Conservation (phyloP, 768 basidiomycete genomes). For the Boletales sp. region DNA sequence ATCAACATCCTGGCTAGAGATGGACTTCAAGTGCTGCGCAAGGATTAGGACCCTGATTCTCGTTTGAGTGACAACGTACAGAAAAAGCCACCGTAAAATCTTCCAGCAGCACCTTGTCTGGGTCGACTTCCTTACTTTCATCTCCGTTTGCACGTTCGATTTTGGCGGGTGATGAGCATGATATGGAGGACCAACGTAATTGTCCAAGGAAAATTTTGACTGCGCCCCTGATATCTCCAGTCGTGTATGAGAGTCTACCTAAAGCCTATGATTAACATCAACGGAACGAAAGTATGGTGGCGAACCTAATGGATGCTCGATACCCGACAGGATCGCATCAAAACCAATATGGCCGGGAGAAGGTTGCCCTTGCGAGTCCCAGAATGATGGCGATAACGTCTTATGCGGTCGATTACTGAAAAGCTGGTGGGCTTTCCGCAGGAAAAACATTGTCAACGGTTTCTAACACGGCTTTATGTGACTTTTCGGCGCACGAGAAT, state of each 20-base stretch:
- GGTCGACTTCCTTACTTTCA: conserved; percentile 32
- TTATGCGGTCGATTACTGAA: conserved; percentile 52
- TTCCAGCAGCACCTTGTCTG: conserved; percentile 73
- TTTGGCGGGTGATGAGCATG: conserved; percentile 15
- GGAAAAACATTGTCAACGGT: conserved; percentile 80
- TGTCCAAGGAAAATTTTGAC: conserved; percentile 75
- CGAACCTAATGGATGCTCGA: conserved; percentile 77
- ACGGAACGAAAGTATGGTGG: conserved; percentile 2
- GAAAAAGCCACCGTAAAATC: conserved; percentile 87
- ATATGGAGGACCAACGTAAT: conserved; percentile 45
- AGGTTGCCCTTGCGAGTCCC: conserved; percentile 62
- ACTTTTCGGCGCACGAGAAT: conserved; percentile 3
- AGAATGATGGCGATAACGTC: conserved; percentile 74
- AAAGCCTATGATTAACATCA: conserved; percentile 4
- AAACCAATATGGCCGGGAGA: conserved; percentile 43
- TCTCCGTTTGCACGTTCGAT: conserved; percentile 15
- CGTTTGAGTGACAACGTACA: conserved; percentile 41
- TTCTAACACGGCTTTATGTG: conserved; percentile 45
- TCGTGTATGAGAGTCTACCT: conserved; percentile 88
- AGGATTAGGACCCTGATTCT: neutral
- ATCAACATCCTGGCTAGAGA: conserved; percentile 42
- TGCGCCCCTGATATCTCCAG: conserved; percentile 78
- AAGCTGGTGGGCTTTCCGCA: conserved; percentile 65
- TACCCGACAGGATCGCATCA: conserved; percentile 62
- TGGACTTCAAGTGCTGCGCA: conserved; percentile 67